Base-by-base conservation (phyloP, 805 yeast species). In the Metahyphopichia silvanorum region DNA sequence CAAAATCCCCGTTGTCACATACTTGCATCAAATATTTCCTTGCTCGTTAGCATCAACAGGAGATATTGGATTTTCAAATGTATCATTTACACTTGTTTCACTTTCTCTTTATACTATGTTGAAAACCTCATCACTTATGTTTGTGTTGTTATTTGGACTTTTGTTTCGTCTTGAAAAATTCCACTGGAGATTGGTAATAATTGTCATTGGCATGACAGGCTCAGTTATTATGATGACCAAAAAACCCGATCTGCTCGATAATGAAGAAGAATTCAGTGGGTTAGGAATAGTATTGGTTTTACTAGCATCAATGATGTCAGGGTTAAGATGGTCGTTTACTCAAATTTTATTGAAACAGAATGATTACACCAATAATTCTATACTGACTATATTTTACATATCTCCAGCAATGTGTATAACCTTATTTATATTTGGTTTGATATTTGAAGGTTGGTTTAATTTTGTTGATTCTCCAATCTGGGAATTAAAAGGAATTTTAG, bases 301-400 rank as follows among this genome's bases (percentile, higher is more conserved):
- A 18, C 61, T 74, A 2, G 89, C 96, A 4, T 77, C 95, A 2
- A 72, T 83, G 53, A 73, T 87, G 62, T 81, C 93, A 11, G 98
- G 98, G 0, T 63, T 93, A 32, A 74, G 98, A 42, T 93, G 98
- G 98, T 91, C 95, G 1, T 75, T 89, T 40, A 88, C 98, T 1
- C 98, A 93, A 52, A 56, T 93, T 15, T 69, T 91, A 21, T 63
- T 93, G 31, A 82, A 74, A 43, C 70, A 65, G 27, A 79, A 78
- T 42, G 68, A 66, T 17, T 61, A 77, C 33, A 76, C 80, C 4
- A 72, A 74, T 23, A 81, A 89, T 51, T 94, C 98, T 2, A 77
- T 93, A 13, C 69, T 82, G 24, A 86, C 97, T 6, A 88, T 93
- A 26, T 68, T 84, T 44, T 86, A 85, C 51, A 60, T 93, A 12